Conservation (phyloP, 345 rosid species). For the Moringa oleifera region DNA sequence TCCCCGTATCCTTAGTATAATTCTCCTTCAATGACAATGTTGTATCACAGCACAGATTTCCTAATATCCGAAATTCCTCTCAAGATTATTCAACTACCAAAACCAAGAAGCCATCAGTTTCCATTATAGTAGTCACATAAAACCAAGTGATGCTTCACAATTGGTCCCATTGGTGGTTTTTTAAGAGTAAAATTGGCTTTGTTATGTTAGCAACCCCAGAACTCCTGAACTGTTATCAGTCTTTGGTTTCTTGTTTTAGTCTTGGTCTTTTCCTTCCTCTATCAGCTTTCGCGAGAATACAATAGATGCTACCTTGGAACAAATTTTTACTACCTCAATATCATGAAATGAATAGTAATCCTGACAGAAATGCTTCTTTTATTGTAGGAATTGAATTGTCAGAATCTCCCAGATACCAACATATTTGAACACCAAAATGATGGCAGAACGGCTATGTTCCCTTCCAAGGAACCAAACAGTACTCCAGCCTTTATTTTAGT, state of each 20-base stretch:
- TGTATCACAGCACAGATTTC: too few relatives aligned
- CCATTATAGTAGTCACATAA: too few relatives aligned
- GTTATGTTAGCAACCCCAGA: neutral
- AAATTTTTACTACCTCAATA: neutral
- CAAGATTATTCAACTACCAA: too few relatives aligned
- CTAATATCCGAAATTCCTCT: too few relatives aligned
- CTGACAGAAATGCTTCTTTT: neutral
- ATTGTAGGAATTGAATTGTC: slow-evolving; percentile 32
- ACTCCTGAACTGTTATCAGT: too few relatives aligned
- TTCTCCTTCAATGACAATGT: too few relatives aligned
- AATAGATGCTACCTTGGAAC: slow-evolving; percentile 21
- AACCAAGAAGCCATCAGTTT: too few relatives aligned
- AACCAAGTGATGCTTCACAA: too few relatives aligned
- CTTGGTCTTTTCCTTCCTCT: neutral
- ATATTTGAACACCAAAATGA: slow-evolving; percentile 27
- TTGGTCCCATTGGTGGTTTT: neutral
- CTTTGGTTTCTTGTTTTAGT: too few relatives aligned
- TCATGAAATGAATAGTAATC: neutral
- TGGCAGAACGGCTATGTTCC: slow-evolving; percentile 38
- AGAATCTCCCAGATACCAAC: slow-evolving; percentile 33
- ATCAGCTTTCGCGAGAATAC: slow-evolving; percentile 46
- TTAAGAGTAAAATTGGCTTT: neutral
- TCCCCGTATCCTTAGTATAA: too few relatives aligned
- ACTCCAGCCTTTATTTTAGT: slow-evolving; percentile 47
- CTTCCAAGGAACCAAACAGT: slow-evolving; percentile 44